A percentile compares a stretch with the other conserved stretches of the same genome.
phyloP scores from a whole-genome alignment of 495 filamentous ascomycete species.

The Xylaria intraflava region DNA sequence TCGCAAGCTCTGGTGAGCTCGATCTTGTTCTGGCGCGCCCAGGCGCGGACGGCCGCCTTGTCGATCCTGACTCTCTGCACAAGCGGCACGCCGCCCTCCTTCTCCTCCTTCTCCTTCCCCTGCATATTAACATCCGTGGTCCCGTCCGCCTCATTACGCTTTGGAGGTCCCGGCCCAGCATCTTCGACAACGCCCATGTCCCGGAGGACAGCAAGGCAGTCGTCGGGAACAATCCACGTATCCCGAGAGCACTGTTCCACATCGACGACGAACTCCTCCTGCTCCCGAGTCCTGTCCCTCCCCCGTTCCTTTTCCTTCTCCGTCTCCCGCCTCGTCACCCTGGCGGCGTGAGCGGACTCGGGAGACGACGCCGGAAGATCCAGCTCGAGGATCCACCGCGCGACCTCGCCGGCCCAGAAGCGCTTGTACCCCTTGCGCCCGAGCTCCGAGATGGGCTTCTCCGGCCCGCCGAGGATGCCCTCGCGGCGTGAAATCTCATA shows the following conservation, averaged over 20 bases:
- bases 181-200: conserved; percentile 69
- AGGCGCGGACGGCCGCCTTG: conserved; percentile 48
- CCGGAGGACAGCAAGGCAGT: conserved; percentile 70
- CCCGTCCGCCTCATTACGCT: conserved; percentile 16
- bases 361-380: conserved; percentile 7
- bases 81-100: conserved; percentile 15
- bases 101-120: conserved; percentile 11
- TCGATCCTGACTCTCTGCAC: conserved; percentile 46
- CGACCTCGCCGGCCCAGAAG: conserved; percentile 79
- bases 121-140: conserved; percentile 10
- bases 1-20: conserved; percentile 47
- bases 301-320: conserved; percentile 3
- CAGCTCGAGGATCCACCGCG: conserved; percentile 53
- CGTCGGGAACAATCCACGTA: conserved; percentile 76
- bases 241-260: conserved; percentile 41
- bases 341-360: not conserved
- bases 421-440: conserved; percentile 72
- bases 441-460: conserved; percentile 83
- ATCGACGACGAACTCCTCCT: conserved; percentile 29
- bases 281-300: not conserved
- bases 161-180: conserved; percentile 41
- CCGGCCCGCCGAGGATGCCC: conserved; percentile 79
- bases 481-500: conserved; percentile 89
- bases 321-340: conserved; percentile 13
- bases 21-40: conserved; percentile 44